These are phyloP conservation scores for Auriculariales sp. DNA, from an alignment of 768 basidiomycete species.

Conservation along the genomic window DNA sequence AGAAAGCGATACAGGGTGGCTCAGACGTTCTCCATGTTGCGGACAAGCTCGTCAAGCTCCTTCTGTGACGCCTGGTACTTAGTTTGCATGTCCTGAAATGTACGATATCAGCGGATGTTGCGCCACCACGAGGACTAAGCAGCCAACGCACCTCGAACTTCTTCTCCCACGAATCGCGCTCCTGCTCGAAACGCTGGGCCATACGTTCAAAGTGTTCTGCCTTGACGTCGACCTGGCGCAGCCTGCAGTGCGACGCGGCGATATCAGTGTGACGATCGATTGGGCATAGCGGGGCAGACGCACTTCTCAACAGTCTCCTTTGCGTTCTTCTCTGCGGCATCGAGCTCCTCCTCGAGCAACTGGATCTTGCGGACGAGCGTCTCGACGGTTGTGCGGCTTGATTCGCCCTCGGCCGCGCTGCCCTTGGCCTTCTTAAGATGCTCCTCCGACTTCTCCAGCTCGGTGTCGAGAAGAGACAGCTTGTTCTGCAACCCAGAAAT, in stretches of 20 bases:
- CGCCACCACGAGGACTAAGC: not conserved
- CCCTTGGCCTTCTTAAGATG: conserved; percentile 53
- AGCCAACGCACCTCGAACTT: conserved; percentile 68
- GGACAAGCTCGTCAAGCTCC: conserved; percentile 74
- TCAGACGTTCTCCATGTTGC: conserved; percentile 59
- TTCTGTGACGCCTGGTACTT: conserved; percentile 63
- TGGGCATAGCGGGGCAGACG: conserved; percentile 18
- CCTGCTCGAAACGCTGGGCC: conserved; percentile 71
- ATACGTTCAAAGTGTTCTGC: conserved; percentile 97
- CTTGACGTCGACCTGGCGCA: conserved; percentile 94
- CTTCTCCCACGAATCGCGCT: conserved; percentile 87
- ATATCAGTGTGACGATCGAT: not conserved
- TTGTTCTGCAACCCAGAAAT: conserved; percentile 67
- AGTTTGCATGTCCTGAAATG: conserved; percentile 43
- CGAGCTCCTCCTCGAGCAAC: conserved; percentile 89
- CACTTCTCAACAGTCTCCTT: conserved; percentile 96
- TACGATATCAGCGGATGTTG: conserved; percentile 2
- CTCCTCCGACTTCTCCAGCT: conserved; percentile 57
- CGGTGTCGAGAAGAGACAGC: conserved; percentile 44
- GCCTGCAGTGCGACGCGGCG: conserved; percentile 28
- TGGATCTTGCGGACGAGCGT: conserved; percentile 69
- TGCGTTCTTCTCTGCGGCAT: conserved; percentile 87
- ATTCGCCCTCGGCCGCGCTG: conserved; percentile 51
- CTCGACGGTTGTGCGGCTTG: conserved; percentile 57
- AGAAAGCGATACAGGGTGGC: conserved; percentile 4